Evolutionary conservation across 1,284 basidiomycete species (phyloP), one percentile per base, ranked within the genome.

Genomic region (Ustilago crameri): DNA sequence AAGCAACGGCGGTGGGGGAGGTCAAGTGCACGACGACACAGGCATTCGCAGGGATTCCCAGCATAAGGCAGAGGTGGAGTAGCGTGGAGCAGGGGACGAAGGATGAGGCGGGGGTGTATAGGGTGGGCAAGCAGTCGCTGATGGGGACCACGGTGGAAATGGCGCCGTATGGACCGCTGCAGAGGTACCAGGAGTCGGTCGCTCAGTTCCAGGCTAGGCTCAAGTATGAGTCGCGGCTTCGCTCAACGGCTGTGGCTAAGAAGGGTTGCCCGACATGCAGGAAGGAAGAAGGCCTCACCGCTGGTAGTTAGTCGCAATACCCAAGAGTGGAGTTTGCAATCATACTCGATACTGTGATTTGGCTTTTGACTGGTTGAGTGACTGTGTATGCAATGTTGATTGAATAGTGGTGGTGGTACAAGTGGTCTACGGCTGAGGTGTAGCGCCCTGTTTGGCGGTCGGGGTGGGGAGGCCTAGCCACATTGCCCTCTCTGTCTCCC

Each of bases 401-500:
- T 14, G 27, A 9, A 17, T 24, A 24, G 26, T 44, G 41, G 26
- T 44, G 41, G 9, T 20, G n/a, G 9, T 40, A 40, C 26, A 5
- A 44, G 44, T 41, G 35, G 20, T 20, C 4, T 34, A 18, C 5
- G 30, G 30, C 5, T 30, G 30, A 30, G 30, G 30, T 4, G 22
- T 5, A 18, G 24, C 45, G 23, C 51, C 59, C 24, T 59, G 32
- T 27, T 37, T 18, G n/a, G 52, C 67, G 20, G 52, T 52, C 5
- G 68, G 69, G 1, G 63, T 72, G n/a, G 59, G 48, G 3, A 34
- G 24, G 5, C 68, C 71, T 9, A 50, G 18, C 78, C 78, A 80
- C 63, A 69, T 74, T 0, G 74, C 62, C n/a, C 57, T 45, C 32
- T 80, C 78, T 5, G 67, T 64, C 17, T 72, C 69, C 4, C 67